Evolutionary conservation across 805 yeast species (phyloP), one percentile per base, ranked within the genome.

Genomic region (Vanderwaltozyma verrucispora): DNA sequence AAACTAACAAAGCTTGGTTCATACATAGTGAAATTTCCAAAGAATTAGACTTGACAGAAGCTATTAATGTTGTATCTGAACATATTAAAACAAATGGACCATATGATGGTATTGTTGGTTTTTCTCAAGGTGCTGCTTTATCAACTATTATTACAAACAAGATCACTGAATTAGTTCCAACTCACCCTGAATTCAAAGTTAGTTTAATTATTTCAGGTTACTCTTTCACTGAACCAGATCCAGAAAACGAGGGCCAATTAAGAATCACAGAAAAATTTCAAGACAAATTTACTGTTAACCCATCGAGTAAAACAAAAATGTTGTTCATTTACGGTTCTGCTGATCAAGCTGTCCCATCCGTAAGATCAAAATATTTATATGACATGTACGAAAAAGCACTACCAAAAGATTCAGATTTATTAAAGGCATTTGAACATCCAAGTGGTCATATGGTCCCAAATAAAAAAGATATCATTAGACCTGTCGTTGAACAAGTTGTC

Each of bases 381-480:
- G 69, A 72, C 14, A 60, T 70, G 28, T 74, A 80, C 36, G 38
- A 46, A 17, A 40, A 44, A 3, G 50, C 53, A 4, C 71, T 34
- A 4, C 31, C 72, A 36, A 70, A 62, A 16, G 55, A 59, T 21
- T 51, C 54, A 4, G 62, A 56, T 10, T 53, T 59, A 18, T 63
- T 82, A 5, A 66, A 60, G 4, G 51, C 64, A 12, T 63, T 80
- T 41, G 80, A 74, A 45, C 98, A 89, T 53, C 96, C 96, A 9
- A 97, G 98, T 43, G 96, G 97, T 2, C 98, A 89, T 55, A 87
- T 82, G 63, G 95, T 89, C 33, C 98, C 97, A 21, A 86, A 85
- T 60, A 80, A 87, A 35, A 83, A 82, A 58, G 74, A 70, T 39
- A 58, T 67, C 49, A 50, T 65, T 36, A 63, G 60, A 44, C 69